Percentiles rank a stretch among this genome's conserved stretches.
Conservation (phyloP, 306 rosid genomes). For the Fagus crenata region DNA sequence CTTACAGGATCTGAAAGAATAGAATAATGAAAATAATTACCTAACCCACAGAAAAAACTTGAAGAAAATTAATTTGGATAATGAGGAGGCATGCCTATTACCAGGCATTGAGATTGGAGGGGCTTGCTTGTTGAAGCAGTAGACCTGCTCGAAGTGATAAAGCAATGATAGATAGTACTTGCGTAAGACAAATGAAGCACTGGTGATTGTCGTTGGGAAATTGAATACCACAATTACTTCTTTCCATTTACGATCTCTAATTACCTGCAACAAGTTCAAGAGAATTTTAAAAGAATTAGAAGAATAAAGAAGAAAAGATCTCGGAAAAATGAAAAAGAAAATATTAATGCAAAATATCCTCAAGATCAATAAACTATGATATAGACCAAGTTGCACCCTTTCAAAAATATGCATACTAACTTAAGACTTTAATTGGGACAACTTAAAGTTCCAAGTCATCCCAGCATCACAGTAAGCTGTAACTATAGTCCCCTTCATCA, state of each 20-base stretch:
- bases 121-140: slow-evolving; percentile 61
- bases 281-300: slow-evolving; percentile 12
- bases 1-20: slow-evolving; percentile 39
- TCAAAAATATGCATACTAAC: background rate
- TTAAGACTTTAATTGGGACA: background rate
- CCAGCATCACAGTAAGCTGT: slow-evolving; percentile 17
- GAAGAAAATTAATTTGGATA: slow-evolving; percentile 1
- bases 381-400: background rate
- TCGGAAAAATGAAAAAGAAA: background rate
- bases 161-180: slow-evolving; percentile 71
- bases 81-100: slow-evolving; percentile 28
- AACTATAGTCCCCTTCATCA: slow-evolving; percentile 5
- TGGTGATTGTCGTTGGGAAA: slow-evolving; percentile 66
- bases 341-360: background rate
- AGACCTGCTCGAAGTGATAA: slow-evolving; percentile 84
- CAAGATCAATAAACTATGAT: slow-evolving; percentile 8
- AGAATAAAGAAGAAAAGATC: background rate
- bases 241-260: slow-evolving; percentile 79
- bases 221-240: slow-evolving; percentile 58
- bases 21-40: slow-evolving; percentile 18
- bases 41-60: slow-evolving; percentile 17
- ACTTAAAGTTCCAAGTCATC: slow-evolving; percentile 1
- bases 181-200: slow-evolving; percentile 72
- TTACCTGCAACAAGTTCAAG: slow-evolving; percentile 50
- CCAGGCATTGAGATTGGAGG: slow-evolving; percentile 43